Base-by-base conservation (phyloP, 805 yeast genomes). In the Zygotorulaspora sp. region DNA sequence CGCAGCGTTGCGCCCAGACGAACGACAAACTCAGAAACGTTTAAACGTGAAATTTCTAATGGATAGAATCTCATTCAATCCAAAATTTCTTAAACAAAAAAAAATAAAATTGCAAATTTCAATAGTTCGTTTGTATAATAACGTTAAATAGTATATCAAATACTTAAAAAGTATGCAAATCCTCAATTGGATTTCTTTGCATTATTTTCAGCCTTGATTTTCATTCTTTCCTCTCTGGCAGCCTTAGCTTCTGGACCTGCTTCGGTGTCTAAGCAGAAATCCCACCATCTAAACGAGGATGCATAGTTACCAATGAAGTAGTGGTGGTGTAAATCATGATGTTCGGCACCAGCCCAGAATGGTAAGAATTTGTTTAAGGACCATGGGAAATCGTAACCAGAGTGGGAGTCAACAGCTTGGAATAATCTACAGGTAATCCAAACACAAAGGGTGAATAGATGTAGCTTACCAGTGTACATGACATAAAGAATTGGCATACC, bases 331-430 rank as follows among this genome's bases (percentile, higher is more conserved):
- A 85, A 85, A 65, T 90, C 98, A 62, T 90, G 97, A 66, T 90
- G 97, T 57, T 85, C 96, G 15, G 97, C 96, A 49, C 97, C 97
- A 3, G 97, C 95, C 97, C 97, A 89, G 67, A 92, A 76, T 33
- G 97, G 97, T 44, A 90, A 61, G 66, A 90, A 78, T 61, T 88
- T 87, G 67, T 87, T 92, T 58, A 90, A 72, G 4, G 96, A 86
- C 86, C 94, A 80, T 47, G 98, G 97, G 78, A 90, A 90, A 62
- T 90, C 97, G 66, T 90, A 92, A 42, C 97, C 98, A 9, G 97
- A 88, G 65, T 90, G 98, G 17, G 97, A 83, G 62, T 90, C 98
- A 42, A 90, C 90, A 18, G 98, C 98, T 72, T 90, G 98, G 71
- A 83, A 80, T 52, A 90, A 75, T 65, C 97, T 78, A 53, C 86